Conservation (phyloP, 2,329 filamentous ascomycete genomes). For the Ustulina deusta region DNA sequence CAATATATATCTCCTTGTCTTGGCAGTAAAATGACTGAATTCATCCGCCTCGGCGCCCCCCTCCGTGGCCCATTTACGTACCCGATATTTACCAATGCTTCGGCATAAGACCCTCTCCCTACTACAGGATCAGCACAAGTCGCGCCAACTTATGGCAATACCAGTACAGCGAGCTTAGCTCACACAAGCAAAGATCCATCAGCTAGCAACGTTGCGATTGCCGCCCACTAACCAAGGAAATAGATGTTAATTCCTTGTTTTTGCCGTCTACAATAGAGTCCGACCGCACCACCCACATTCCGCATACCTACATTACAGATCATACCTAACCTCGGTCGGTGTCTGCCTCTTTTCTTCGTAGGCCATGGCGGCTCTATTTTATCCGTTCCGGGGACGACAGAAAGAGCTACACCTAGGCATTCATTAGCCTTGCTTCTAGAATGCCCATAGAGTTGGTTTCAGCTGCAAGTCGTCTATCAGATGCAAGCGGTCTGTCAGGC, state of each 20-base stretch:
- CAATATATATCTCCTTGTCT: slow-evolving; percentile 38
- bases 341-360: background rate
- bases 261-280: too few species aligned
- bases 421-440: slow-evolving; percentile 15
- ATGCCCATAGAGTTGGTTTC: too few species aligned
- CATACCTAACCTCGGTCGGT: background rate
- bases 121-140: background rate
- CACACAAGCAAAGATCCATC: background rate
- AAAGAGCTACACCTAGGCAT: background rate
- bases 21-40: slow-evolving; percentile 47
- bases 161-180: background rate
- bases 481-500: slow-evolving; percentile 19
- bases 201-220: background rate
- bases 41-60: slow-evolving; percentile 37
- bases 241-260: background rate
- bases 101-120: background rate
- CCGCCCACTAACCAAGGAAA: background rate
- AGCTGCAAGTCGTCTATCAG: too few species aligned
- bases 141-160: background rate
- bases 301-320: background rate
- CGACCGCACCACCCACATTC: background rate
- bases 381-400: background rate
- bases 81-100: slow-evolving; percentile 6
- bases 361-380: background rate
- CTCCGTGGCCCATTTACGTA: slow-evolving; percentile 20